Percentiles rank a stretch among this genome's conserved stretches.
These are phyloP conservation scores for Penicillium atrosanguineum DNA, from an alignment of 495 filamentous ascomycete genomes.

Conservation along the genomic window DNA sequence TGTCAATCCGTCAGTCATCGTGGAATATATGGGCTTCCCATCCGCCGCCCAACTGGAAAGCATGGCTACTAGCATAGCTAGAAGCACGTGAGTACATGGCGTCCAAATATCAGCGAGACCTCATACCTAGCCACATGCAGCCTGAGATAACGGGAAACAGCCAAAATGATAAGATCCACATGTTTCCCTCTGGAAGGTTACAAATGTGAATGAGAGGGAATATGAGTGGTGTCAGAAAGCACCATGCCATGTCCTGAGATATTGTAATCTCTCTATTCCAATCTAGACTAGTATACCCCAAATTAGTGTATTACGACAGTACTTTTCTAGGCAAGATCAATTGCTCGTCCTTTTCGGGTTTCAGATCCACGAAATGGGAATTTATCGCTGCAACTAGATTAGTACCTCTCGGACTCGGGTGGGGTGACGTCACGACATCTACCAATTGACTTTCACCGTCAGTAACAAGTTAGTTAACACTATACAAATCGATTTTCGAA, in stretches of 20 bases:
- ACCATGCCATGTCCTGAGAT: not conserved
- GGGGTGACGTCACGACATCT: not conserved
- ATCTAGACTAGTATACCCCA: not conserved
- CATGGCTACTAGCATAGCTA: slow-evolving; percentile 58
- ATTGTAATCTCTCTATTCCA: not conserved
- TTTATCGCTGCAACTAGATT: not conserved
- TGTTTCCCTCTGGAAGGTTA: not conserved
- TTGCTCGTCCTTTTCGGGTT: not conserved
- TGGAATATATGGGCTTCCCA: slow-evolving; percentile 54
- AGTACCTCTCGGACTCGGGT: not conserved
- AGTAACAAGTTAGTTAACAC: too few species aligned
- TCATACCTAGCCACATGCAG: not conserved
- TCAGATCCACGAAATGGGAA: not conserved
- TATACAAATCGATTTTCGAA: too few species aligned
- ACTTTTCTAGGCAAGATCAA: not conserved
- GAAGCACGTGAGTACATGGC: not conserved
- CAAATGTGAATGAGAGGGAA: not conserved
- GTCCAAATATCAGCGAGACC: not conserved
- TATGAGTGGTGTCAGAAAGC: not conserved
- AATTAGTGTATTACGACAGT: not conserved
- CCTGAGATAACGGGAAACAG: not conserved
- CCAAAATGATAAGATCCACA: not conserved
- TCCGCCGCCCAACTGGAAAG: slow-evolving; percentile 61
- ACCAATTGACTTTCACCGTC: not conserved
- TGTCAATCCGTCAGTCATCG: slow-evolving; percentile 52